Evolutionary conservation across 768 basidiomycete genomes (phyloP).

Genomic region (Mycena kentingensis): DNA sequence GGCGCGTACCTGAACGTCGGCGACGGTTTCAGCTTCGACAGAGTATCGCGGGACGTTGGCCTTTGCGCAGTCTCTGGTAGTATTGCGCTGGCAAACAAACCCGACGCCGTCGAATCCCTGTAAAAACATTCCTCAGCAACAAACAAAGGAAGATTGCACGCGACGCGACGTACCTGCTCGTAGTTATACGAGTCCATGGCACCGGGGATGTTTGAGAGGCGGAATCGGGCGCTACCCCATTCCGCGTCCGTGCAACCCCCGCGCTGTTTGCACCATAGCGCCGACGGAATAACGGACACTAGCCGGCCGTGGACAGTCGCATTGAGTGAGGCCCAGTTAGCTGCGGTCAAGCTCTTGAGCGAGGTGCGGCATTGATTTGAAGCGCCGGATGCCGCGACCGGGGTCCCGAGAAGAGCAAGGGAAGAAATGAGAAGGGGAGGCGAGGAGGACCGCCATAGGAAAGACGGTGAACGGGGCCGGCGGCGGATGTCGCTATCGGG

Average conservation of each 20-base stretch:
- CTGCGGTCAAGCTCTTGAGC: too few species aligned
- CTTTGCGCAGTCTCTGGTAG: conserved; percentile 31
- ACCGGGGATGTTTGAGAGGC: conserved; percentile 7
- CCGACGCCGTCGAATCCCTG: too few species aligned
- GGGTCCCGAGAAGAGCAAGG: too few species aligned
- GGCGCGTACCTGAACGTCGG: conserved; percentile 32
- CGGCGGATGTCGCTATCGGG: too few species aligned
- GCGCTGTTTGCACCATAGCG: conserved; percentile 19
- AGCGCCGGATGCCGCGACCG: too few species aligned
- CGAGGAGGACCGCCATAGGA: too few species aligned
- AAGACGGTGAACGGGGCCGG: too few species aligned
- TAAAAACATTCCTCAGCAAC: too few species aligned
- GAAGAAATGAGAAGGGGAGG: too few species aligned
- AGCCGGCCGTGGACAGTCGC: conserved; percentile 25
- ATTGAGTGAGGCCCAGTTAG: conserved; percentile 26
- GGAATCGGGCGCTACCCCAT: conserved; percentile 13
- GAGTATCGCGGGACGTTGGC: conserved; percentile 34
- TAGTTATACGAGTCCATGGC: conserved; percentile 5
- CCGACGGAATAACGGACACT: conserved; percentile 25
- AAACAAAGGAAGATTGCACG: background rate
- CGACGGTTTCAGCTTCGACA: conserved; percentile 30
- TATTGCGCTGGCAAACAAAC: conserved; percentile 28
- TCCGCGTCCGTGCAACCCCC: conserved; percentile 12
- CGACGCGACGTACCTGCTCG: conserved; percentile 9
- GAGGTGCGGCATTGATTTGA: too few species aligned